Conservation (phyloP, 352 stramenopile species). For the Globisporangium nodosum region DNA sequence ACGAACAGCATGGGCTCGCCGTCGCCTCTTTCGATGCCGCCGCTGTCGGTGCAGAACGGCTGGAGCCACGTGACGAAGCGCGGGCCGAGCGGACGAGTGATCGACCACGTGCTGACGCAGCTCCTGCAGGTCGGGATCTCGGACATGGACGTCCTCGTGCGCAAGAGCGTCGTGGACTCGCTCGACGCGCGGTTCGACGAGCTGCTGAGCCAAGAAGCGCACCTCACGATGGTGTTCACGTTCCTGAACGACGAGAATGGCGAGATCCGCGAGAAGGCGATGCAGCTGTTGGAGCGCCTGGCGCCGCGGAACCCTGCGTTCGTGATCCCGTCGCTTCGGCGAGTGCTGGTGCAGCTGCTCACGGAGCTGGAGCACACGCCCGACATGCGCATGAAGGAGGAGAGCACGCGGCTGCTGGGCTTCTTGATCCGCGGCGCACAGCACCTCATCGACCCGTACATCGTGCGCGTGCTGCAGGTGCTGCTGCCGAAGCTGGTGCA, state of each 20-base stretch:
- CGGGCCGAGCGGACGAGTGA: slow-evolving; percentile 82
- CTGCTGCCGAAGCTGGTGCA: slow-evolving; percentile 84
- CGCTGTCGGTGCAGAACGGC: slow-evolving; percentile 13
- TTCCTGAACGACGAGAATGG: slow-evolving; percentile 93
- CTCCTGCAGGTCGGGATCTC: slow-evolving; percentile 91
- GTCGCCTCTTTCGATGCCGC: neutral
- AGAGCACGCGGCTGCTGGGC: slow-evolving; percentile 84
- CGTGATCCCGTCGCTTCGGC: slow-evolving; percentile 92
- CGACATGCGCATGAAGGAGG: slow-evolving; percentile 81
- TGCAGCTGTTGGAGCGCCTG: slow-evolving; percentile 93
- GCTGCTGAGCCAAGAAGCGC: slow-evolving; percentile 89
- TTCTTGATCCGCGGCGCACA: slow-evolving; percentile 77
- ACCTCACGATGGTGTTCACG: slow-evolving; percentile 93
- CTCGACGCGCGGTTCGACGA: slow-evolving; percentile 92
- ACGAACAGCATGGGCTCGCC: neutral
- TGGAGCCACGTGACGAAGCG: slow-evolving; percentile 71
- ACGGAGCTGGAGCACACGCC: slow-evolving; percentile 93
- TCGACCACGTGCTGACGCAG: slow-evolving; percentile 92
- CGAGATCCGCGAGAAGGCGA: slow-evolving; percentile 85
- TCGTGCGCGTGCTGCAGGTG: slow-evolving; percentile 68
- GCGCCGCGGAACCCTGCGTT: slow-evolving; percentile 93
- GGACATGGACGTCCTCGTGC: slow-evolving; percentile 89
- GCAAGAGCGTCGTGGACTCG: slow-evolving; percentile 91
- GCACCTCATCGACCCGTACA: slow-evolving; percentile 85
- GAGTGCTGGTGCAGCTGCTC: slow-evolving; percentile 93